Conservation (phyloP, 2,329 filamentous ascomycete genomes). For the Fusarium aywerte region DNA sequence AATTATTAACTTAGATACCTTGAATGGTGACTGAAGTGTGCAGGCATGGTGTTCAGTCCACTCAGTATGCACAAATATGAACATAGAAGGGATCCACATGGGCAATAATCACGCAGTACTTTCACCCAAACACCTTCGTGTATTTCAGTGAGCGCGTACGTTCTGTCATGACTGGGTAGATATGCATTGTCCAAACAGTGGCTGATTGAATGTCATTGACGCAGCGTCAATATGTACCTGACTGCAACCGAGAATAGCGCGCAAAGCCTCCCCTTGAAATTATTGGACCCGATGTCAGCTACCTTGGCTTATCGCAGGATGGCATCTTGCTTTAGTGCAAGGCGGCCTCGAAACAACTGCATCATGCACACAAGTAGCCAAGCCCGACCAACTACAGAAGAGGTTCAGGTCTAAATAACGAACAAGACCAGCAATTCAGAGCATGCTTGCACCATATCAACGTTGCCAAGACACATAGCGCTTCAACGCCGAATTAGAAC, state of each 20-base stretch:
- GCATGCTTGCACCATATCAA: rapidly evolving
- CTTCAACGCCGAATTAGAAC: not conserved
- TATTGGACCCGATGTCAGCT: no score
- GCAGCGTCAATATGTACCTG: not conserved
- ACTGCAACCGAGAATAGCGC: not conserved
- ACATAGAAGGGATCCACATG: no score
- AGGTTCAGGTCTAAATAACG: not conserved
- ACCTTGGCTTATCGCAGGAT: no score
- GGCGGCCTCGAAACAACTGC: not conserved
- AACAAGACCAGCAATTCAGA: not conserved
- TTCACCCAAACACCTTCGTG: no score
- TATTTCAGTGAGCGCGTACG: not conserved
- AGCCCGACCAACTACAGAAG: not conserved
- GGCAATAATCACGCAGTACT: no score
- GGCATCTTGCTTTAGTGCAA: no score
- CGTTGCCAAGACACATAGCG: not conserved
- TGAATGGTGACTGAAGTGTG: no score
- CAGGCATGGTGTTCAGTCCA: no score
- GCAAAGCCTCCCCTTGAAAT: no score
- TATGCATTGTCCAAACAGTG: not conserved
- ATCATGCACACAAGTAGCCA: not conserved
- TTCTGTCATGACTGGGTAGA: not conserved
- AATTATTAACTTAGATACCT: no score
- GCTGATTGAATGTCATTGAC: rapidly evolving
- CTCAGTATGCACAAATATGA: no score